Evolutionary conservation across 441 rosid genomes (phyloP), one percentile per base, ranked within the genome.

Genomic region (Mallotus repandus): DNA sequence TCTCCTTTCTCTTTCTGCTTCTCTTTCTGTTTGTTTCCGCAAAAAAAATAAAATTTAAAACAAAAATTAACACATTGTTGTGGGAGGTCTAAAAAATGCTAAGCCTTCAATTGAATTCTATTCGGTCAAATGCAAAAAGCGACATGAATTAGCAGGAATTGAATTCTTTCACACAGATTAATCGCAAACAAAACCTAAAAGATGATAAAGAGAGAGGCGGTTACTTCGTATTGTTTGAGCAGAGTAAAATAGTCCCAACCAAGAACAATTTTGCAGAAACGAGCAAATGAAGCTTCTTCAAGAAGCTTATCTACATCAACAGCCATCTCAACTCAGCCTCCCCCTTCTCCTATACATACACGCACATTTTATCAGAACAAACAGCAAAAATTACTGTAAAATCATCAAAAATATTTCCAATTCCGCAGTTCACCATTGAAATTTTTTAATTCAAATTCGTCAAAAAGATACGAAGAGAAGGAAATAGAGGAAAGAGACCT

Each of bases 191-290:
- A 0, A n/a, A 14, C 63, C 9, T 0, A 22, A 57, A 45, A n/a
- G 1, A 16, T 56, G 21, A 14, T 0, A 13, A 18, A 69, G 12
- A 54, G 50, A 16, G 66, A 60, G 38, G 43, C 68, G 52, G 29
- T 53, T 80, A 90, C 96, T 45, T 78, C 81, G 53, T 79, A 81
- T 49, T 83, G 85, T 35, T 79, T 81, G 56, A 84, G 86, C 70
- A 91, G 94, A 71, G 81, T 85, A 72, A 85, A 81, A 81, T 88
- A 91, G 80, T 92, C 98, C 97, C 97, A 92, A 50, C 91, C 87
- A 10, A 95, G 90, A 75, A 91, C 70, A 48, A 82, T 86, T 80
- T 84, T 86, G 82, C 87, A 87, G 84, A 92, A 95, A 70, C 90
- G 90, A 71, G 80, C 72, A 49, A 84, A 78, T 57, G 89, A 81